Base-by-base conservation (phyloP, 2,329 filamentous ascomycete species). In the Cladorrhinum sp. region DNA sequence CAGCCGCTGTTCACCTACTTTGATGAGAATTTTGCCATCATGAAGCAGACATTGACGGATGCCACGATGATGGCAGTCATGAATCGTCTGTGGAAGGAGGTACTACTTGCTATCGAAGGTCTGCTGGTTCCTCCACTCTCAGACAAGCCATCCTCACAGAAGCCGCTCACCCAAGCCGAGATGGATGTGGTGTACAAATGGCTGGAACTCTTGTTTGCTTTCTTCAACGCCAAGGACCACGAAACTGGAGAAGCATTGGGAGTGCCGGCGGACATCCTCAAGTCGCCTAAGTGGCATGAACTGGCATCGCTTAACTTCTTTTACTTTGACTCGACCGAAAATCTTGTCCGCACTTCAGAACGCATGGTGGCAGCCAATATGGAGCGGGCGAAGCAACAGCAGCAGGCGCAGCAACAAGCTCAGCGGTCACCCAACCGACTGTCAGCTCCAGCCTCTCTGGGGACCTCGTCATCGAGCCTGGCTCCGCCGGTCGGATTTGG, bases 61-160 rank as follows among this genome's bases (percentile, higher is more conserved):
- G 88, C 92, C 60, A 96, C 95, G n/a, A 97, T 99, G 94, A 87
- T 93, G 68, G 93, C 95, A 73, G 95, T 99, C 69, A 99, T 99
- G 95, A 96, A 92, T 21, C 87, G 95, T 50, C 78, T 99, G 5
- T 99, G 95, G 95, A 99, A 99, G 76, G 95, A 99, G 74, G 93
- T 96, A 0, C 82, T 99, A 16, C 87, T 93, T 68, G 96, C 94
- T 0, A 90, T 98, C 65, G 95, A 99, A 76, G 85, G 85, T 39
- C 81, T 99, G 18, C 83, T 99, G 42, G 94, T 99, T 2, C 95
- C 95, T 18, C 95, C 95, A 7, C 79, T 99, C 9, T 97, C 93
- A 6, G 95, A 99, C 73, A 99, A 99, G 73, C 91, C 89, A 3
- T 96, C 92, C 1, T 84, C 85, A 62, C 94, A 99, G 73, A 88